phyloP scores from a whole-genome alignment of 2,329 filamentous ascomycete species.

The Fusarium lateritium region DNA sequence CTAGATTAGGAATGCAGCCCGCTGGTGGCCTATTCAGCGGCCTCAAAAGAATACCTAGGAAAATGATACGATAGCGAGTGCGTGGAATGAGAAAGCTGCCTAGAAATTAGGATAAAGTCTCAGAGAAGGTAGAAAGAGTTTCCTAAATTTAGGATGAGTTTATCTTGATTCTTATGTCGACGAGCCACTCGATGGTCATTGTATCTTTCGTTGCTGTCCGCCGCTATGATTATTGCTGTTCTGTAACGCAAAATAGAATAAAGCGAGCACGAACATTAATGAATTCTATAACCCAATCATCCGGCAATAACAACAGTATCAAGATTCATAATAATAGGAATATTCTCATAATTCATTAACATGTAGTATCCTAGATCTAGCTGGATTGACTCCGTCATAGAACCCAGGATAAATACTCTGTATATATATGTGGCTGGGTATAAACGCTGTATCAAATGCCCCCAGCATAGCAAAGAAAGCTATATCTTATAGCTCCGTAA shows the following conservation, averaged over 20 bases:
- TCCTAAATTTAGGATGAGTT: too few species aligned
- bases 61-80: too few species aligned
- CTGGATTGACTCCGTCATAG: background rate
- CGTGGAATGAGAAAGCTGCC: background rate
- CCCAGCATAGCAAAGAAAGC: background rate
- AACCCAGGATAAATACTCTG: background rate
- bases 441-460: background rate
- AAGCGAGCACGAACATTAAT: too few species aligned
- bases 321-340: background rate
- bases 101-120: background rate
- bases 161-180: too few species aligned
- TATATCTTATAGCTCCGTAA: background rate
- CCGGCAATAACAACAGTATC: too few species aligned
- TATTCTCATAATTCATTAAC: conserved; percentile 26
- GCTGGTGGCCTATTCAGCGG: conserved; percentile 6
- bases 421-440: background rate
- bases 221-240: too few species aligned
- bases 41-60: background rate
- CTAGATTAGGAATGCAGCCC: conserved; percentile 31
- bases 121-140: too few species aligned
- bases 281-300: too few species aligned
- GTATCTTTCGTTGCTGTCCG: too few species aligned
- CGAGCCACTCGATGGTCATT: too few species aligned
- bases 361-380: conserved; percentile 1
- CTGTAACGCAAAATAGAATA: too few species aligned